These are phyloP conservation scores for Adansonia gregorii DNA, from an alignment of 441 rosid species.

Conservation along the genomic window DNA sequence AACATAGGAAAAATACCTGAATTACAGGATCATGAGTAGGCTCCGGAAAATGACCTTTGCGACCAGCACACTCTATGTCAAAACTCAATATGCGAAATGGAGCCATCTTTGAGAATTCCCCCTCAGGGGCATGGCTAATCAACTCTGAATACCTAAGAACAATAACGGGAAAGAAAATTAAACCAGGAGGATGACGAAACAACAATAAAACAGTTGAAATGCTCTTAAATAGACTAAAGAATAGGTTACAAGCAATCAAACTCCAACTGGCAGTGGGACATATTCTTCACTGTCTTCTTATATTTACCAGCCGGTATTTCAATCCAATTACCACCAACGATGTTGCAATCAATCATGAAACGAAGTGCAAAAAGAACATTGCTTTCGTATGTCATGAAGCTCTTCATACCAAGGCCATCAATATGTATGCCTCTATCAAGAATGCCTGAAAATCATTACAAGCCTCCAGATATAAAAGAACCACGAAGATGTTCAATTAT, in stretches of 20 bases:
- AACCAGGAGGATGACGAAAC: conserved; percentile 18
- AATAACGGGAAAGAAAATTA: conserved; percentile 45
- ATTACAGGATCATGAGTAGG: conserved; percentile 96
- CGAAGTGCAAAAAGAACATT: conserved; percentile 94
- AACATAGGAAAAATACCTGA: conserved; percentile 62
- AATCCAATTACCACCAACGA: conserved; percentile 99
- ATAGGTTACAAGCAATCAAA: conserved; percentile 93
- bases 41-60: conserved; percentile 99
- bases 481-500: background rate
- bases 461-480: conserved; percentile 4
- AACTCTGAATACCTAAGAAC: conserved; percentile 68
- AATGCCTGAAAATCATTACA: conserved; percentile 58
- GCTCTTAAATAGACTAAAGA: conserved; percentile 27
- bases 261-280: conserved; percentile 87
- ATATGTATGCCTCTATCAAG: conserved; percentile 96
- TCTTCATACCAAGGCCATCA: conserved; percentile 90
- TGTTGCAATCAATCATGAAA: conserved; percentile 88
- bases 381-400: conserved; percentile 97
- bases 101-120: conserved; percentile 97
- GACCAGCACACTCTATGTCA: conserved; percentile 99
- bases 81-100: conserved; percentile 97
- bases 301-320: conserved; percentile 89
- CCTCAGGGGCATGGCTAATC: conserved; percentile 89
- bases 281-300: conserved; percentile 60
- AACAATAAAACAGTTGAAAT: conserved; percentile 21